Percentiles rank a stretch among this genome's conserved stretches.
phyloP scores from a whole-genome alignment of 805 yeast species.

The Phaffomyces antillensis region DNA sequence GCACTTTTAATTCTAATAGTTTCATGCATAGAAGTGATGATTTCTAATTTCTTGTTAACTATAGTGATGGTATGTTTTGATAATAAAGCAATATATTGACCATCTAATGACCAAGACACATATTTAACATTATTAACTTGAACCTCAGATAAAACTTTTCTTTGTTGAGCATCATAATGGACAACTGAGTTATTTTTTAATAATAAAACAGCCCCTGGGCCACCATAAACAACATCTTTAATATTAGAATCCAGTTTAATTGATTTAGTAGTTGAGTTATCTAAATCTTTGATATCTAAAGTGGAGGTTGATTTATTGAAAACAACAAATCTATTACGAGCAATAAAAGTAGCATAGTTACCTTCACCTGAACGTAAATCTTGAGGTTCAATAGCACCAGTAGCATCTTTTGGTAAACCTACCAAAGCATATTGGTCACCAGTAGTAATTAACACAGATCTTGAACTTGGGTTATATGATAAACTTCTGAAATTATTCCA shows the following conservation, averaged over 20 bases:
- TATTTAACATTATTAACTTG: constrained; percentile 77
- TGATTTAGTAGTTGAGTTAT: constrained; percentile 73
- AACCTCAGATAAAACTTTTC: constrained; percentile 63
- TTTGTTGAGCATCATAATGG: constrained; percentile 89
- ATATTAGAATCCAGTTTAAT: constrained; percentile 64
- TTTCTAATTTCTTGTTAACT: constrained; percentile 71
- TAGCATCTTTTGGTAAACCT: constrained; percentile 73
- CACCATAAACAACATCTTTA: constrained; percentile 67
- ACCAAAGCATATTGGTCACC: constrained; percentile 72
- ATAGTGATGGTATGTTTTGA: constrained; percentile 90
- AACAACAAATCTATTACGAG: constrained; percentile 90
- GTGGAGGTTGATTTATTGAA: constrained; percentile 55
- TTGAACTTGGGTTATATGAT: constrained; percentile 89
- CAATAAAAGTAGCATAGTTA: constrained; percentile 80
- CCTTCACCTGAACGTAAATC: constrained; percentile 75
- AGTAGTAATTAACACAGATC: constrained; percentile 74
- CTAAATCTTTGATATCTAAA: constrained; percentile 79
- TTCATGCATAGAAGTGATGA: constrained; percentile 83
- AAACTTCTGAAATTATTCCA: constrained; percentile 83
- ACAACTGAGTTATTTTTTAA: constrained; percentile 68
- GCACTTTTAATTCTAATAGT: constrained; percentile 95
- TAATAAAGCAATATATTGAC: constrained; percentile 78
- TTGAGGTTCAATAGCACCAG: constrained; percentile 93
- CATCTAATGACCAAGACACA: constrained; percentile 82
- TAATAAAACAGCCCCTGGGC: constrained; percentile 77